Evolutionary conservation across 257 asterid genomes (phyloP).

Genomic region (Solanum paucissectum): DNA sequence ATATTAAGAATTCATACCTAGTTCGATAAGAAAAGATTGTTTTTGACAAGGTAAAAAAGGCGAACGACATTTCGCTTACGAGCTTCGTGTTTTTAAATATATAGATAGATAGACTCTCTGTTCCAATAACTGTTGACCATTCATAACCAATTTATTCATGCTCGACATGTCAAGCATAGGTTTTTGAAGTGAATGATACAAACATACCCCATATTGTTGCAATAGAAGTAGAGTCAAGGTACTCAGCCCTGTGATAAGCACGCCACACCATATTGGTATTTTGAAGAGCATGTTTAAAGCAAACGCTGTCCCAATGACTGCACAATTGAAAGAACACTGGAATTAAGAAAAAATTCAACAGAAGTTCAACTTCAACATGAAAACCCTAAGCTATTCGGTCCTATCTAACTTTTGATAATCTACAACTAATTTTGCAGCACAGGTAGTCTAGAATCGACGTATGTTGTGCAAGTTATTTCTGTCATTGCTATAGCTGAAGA

Average conservation of each 20-base stretch:
- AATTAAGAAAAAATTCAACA: not conserved
- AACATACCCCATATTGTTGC: conserved; percentile 92
- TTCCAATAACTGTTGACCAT: not conserved
- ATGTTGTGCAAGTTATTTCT: not conserved
- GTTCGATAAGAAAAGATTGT: not conserved
- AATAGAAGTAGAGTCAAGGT: conserved; percentile 68
- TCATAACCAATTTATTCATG: not conserved
- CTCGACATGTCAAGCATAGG: not conserved
- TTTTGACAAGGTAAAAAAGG: not conserved
- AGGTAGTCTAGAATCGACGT: not conserved
- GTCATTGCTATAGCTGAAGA: not conserved
- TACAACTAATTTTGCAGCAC: not conserved
- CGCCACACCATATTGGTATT: conserved; percentile 89
- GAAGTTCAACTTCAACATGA: not conserved
- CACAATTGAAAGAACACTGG: not conserved
- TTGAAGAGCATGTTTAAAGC: conserved; percentile 90
- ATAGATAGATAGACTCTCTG: not conserved
- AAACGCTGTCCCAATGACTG: conserved; percentile 97
- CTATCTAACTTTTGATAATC: not conserved
- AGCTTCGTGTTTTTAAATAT: not conserved
- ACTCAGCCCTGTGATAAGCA: conserved; percentile 91
- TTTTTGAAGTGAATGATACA: not conserved
- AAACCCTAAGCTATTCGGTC: not conserved
- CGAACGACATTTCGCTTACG: not conserved
- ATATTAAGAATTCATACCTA: not conserved